Conservation (phyloP, 2,329 filamentous ascomycete genomes). For the Cladophialophora immunda region DNA sequence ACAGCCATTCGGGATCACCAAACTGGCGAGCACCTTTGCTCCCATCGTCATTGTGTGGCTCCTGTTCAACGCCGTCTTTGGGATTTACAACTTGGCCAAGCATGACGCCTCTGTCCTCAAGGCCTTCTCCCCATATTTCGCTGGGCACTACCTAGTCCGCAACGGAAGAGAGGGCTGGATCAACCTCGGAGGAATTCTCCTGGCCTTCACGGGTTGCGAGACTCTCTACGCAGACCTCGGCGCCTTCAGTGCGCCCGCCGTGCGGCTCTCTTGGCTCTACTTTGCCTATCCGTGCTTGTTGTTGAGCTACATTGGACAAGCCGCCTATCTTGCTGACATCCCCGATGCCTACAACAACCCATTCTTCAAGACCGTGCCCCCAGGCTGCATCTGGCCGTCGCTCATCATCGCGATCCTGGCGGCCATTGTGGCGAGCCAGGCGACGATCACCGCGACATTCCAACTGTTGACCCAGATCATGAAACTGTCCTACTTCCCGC, state of each 20-base stretch:
- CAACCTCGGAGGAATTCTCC: constrained; percentile 68
- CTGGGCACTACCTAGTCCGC: constrained; percentile 59
- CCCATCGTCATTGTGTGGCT: constrained; percentile 66
- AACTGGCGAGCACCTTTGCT: constrained; percentile 59
- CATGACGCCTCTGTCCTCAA: constrained; percentile 62
- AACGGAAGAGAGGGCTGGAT: constrained; percentile 61
- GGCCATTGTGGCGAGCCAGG: constrained; percentile 79
- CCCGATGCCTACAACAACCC: constrained; percentile 73
- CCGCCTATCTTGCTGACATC: constrained; percentile 71
- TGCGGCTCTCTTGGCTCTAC: constrained; percentile 76
- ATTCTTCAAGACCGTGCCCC: constrained; percentile 75
- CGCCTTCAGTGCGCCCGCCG: constrained; percentile 73
- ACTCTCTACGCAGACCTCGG: constrained; percentile 81
- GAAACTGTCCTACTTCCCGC: constrained; percentile 77
- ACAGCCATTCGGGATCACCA: constrained; percentile 64
- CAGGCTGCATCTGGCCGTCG: constrained; percentile 72
- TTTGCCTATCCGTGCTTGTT: constrained; percentile 73
- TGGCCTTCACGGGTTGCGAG: constrained; percentile 81
- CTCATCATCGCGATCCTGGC: constrained; percentile 74
- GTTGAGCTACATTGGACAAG: constrained; percentile 73
- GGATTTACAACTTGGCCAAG: constrained; percentile 60
- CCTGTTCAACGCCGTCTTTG: constrained; percentile 60
- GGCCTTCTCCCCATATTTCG: constrained; percentile 61
- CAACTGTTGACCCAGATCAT: constrained; percentile 76
- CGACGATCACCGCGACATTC: constrained; percentile 79